These are phyloP conservation scores for Trichoderma sp. DNA, from an alignment of 2,329 filamentous ascomycete species.

Conservation along the genomic window DNA sequence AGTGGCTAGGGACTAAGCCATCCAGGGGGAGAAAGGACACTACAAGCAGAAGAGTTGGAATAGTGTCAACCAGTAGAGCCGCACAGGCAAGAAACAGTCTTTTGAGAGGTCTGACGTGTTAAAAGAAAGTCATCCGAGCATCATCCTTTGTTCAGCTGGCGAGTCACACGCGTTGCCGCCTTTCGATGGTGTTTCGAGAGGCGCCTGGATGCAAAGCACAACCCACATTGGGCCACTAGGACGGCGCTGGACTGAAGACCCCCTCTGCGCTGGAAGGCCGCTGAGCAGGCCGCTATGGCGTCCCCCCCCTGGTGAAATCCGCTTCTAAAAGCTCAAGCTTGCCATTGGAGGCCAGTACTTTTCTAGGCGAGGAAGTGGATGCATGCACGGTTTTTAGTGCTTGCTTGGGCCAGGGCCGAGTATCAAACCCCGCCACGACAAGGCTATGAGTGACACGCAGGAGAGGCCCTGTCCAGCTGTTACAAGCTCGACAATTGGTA, in stretches of 20 bases:
- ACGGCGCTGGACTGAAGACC: not conserved
- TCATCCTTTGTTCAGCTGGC: not conserved
- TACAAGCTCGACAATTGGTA: not conserved
- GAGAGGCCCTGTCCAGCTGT: not conserved
- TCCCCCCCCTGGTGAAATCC: not conserved
- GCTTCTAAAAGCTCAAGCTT: not conserved
- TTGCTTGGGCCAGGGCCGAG: not conserved
- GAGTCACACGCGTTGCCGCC: not conserved
- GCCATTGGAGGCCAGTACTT: not conserved
- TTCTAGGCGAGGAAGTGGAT: not conserved
- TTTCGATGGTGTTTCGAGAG: not conserved
- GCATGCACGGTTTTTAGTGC: not conserved
- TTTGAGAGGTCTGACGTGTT: not conserved
- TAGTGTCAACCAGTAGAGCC: not conserved
- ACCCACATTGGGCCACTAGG: constrained; percentile 4
- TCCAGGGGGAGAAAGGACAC: not conserved
- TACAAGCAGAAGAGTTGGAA: not conserved
- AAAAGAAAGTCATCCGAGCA: not conserved
- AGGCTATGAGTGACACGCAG: not conserved
- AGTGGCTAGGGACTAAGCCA: not conserved
- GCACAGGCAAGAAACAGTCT: not conserved
- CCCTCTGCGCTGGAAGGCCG: constrained; percentile 4
- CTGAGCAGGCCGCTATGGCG: constrained; percentile 4
- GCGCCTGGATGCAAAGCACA: not conserved
- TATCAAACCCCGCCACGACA: not conserved